Percentiles rank a stretch among this genome's conserved stretches.
Conservation (phyloP, 495 filamentous ascomycete genomes). For the Penicillium robsamsonii region DNA sequence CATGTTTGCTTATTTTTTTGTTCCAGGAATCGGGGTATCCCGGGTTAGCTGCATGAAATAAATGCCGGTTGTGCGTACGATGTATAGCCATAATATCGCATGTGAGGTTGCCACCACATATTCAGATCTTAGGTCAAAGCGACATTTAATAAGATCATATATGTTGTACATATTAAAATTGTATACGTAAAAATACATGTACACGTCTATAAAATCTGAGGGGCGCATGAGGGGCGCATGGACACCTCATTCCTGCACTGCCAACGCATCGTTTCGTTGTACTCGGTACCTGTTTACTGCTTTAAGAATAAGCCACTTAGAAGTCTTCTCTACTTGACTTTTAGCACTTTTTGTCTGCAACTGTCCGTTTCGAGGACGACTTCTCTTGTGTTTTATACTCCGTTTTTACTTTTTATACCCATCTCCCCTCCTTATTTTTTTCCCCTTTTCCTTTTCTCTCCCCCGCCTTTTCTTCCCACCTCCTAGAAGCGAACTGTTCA, state of each 20-base stretch:
- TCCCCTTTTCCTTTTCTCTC: neutral
- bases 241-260: conserved; percentile 39
- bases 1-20: neutral
- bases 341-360: conserved; percentile 12
- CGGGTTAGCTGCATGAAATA: conserved; percentile 10
- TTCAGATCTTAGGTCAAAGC: neutral
- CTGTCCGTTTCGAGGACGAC: conserved; percentile 23
- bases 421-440: neutral
- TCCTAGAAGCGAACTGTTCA: conserved; percentile 20
- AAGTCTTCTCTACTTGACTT: neutral
- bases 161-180: neutral
- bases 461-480: conserved; percentile 4
- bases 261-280: conserved; percentile 14
- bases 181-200: neutral
- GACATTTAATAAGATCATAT: neutral
- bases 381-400: conserved; percentile 5
- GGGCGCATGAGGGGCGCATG: conserved; percentile 31
- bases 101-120: conserved; percentile 8
- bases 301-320: neutral
- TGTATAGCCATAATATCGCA: conserved; percentile 2
- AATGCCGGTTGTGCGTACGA: conserved; percentile 1
- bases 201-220: conserved; percentile 12
- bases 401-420: neutral
- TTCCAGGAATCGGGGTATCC: conserved; percentile 1
- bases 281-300: conserved; percentile 4